These are phyloP conservation scores for Phytophthora sp. DNA, from an alignment of 352 stramenopile genomes.

Conservation along the genomic window DNA sequence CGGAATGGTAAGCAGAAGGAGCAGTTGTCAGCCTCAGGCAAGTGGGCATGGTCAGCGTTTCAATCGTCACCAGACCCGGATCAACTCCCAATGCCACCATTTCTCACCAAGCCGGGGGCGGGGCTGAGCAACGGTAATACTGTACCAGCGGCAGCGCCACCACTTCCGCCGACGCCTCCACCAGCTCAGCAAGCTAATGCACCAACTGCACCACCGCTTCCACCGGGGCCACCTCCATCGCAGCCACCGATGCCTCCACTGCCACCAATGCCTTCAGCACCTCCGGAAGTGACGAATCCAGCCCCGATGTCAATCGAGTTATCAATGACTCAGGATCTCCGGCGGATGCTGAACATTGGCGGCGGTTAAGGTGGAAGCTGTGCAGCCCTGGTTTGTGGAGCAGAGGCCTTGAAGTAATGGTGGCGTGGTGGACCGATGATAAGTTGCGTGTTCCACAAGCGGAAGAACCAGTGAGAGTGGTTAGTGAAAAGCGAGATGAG, in stretches of 20 bases:
- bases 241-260: conserved; percentile 34
- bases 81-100: conserved; percentile 77
- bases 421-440: background rate
- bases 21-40: conserved; percentile 59
- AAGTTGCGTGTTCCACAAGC: too few species aligned
- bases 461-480: background rate
- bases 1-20: conserved; percentile 52
- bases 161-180: conserved; percentile 29
- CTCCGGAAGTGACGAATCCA: conserved; percentile 34
- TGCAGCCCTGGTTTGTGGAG: too few species aligned
- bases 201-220: conserved; percentile 23
- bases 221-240: conserved; percentile 19
- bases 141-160: conserved; percentile 11
- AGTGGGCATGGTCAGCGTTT: conserved; percentile 87
- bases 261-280: conserved; percentile 34
- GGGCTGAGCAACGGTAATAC: conserved; percentile 9
- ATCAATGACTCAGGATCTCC: conserved; percentile 82
- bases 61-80: conserved; percentile 81
- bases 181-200: conserved; percentile 12
- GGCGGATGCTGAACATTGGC: conserved; percentile 84
- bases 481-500: background rate
- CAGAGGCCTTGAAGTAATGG: too few species aligned
- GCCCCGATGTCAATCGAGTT: conserved; percentile 60
- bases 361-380: conserved; percentile 28
- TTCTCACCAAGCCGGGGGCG: conserved; percentile 38